Percentiles rank a stretch among this genome's conserved stretches.
phyloP scores from a whole-genome alignment of 106 monocot species.

The Dactylorhiza incarnata region DNA sequence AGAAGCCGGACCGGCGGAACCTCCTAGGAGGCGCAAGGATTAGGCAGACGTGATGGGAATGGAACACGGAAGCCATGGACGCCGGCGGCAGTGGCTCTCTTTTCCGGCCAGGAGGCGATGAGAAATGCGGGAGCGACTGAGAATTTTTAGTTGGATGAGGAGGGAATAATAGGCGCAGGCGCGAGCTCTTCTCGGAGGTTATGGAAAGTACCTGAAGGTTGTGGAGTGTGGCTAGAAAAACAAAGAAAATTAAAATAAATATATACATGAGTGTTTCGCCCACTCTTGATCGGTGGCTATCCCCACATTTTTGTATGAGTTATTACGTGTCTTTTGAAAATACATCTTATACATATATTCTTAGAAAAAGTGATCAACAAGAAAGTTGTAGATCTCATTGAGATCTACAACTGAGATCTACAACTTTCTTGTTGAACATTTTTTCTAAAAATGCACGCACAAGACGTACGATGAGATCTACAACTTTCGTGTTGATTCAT shows the following conservation, averaged over 20 bases:
- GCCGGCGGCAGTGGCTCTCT: neutral
- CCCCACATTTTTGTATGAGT: too few relatives aligned
- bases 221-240: neutral
- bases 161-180: neutral
- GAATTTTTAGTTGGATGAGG: neutral
- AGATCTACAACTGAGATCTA: too few relatives aligned
- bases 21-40: constrained; percentile 4
- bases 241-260: neutral
- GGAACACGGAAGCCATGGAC: constrained; percentile 19
- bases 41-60: constrained; percentile 14
- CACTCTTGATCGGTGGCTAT: too few relatives aligned
- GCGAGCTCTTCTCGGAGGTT: neutral
- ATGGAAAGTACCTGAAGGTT: neutral
- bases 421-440: too few relatives aligned
- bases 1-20: neutral
- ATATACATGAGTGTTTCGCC: too few relatives aligned
- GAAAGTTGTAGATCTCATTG: too few relatives aligned
- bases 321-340: too few relatives aligned
- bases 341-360: too few relatives aligned
- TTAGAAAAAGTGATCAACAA: too few relatives aligned
- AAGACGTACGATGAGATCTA: too few relatives aligned
- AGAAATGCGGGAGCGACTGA: neutral
- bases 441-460: too few relatives aligned
- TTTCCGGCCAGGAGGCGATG: neutral
- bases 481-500: too few relatives aligned